A percentile compares a stretch with the other conserved stretches of the same genome.
phyloP scores from a whole-genome alignment of 1,139 yeast genomes.

The Debaryomyces coudertii region DNA sequence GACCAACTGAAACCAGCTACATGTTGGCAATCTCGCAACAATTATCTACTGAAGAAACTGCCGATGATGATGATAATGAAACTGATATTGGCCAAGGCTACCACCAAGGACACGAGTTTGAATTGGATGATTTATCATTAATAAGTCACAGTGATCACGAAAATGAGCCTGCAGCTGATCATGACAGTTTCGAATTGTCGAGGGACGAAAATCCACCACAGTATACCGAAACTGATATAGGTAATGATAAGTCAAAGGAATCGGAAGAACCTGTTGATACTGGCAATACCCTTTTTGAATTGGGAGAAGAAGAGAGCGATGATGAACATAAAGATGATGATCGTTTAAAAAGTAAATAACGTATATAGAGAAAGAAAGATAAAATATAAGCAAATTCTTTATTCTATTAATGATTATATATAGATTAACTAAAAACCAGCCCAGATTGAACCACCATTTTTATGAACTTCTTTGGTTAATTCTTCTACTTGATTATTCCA shows the following conservation, averaged over 20 bases:
- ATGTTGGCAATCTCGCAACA: conserved; percentile 95
- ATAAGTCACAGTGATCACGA: conserved; percentile 55
- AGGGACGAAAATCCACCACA: conserved; percentile 27
- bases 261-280: conserved; percentile 12
- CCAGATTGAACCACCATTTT: conserved; percentile 45
- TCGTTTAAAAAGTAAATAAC: conserved; percentile 25
- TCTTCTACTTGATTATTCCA: conserved; percentile 80
- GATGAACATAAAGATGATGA: conserved; percentile 38
- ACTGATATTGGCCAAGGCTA: conserved; percentile 23
- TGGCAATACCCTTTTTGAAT: conserved; percentile 39
- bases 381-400: conserved; percentile 4
- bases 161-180: conserved; percentile 22
- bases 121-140: conserved; percentile 72
- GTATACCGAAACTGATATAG: conserved; percentile 25
- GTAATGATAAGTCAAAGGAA: conserved; percentile 13
- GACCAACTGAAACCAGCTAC: conserved; percentile 95
- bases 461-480: conserved; percentile 52
- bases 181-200: conserved; percentile 42
- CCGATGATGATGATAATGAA: conserved; percentile 50
- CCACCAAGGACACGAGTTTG: conserved; percentile 60
- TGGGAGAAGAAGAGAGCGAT: conserved; percentile 33
- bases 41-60: conserved; percentile 71
- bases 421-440: conserved; percentile 29
- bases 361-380: conserved; percentile 1
- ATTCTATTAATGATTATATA: conserved; percentile 6